Evolutionary conservation across 1,284 basidiomycete genomes (phyloP).

Genomic region (Flammula alnicola): DNA sequence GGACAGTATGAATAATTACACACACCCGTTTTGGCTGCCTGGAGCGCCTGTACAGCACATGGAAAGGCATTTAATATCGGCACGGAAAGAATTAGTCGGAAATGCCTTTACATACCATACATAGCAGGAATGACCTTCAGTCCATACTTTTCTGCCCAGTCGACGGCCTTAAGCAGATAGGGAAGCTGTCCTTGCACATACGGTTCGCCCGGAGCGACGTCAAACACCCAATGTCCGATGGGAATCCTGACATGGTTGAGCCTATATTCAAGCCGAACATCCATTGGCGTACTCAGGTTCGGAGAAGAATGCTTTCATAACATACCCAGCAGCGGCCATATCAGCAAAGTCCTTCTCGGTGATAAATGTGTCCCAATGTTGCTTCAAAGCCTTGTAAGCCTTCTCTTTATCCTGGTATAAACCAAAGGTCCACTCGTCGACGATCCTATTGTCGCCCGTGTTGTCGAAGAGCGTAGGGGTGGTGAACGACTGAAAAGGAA

Average conservation of each 20-base stretch:
- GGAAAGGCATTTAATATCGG: too few species aligned
- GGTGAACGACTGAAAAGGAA: conserved; percentile 40
- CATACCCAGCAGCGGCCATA: conserved; percentile 75
- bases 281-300: not conserved
- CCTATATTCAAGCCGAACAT: conserved; percentile 35
- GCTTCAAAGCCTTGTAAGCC: conserved; percentile 52
- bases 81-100: too few species aligned
- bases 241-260: conserved; percentile 88
- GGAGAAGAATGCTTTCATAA: not conserved
- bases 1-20: not conserved
- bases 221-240: conserved; percentile 92
- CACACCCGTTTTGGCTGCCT: conserved; percentile 78
- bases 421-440: conserved; percentile 90
- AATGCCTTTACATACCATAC: conserved; percentile 55
- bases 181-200: conserved; percentile 82
- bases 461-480: conserved; percentile 86
- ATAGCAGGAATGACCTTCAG: conserved; percentile 85
- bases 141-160: conserved; percentile 77
- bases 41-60: conserved; percentile 65
- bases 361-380: conserved; percentile 85
- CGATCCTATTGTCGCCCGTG: conserved; percentile 65
- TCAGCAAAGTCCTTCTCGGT: conserved; percentile 75
- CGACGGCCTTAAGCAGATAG: conserved; percentile 72
- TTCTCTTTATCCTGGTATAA: conserved; percentile 56
- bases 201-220: conserved; percentile 79